A percentile compares a stretch with the other conserved stretches of the same genome.
These are phyloP conservation scores for Lasiosphaeris hirsuta DNA, from an alignment of 495 filamentous ascomycete genomes.

Conservation along the genomic window DNA sequence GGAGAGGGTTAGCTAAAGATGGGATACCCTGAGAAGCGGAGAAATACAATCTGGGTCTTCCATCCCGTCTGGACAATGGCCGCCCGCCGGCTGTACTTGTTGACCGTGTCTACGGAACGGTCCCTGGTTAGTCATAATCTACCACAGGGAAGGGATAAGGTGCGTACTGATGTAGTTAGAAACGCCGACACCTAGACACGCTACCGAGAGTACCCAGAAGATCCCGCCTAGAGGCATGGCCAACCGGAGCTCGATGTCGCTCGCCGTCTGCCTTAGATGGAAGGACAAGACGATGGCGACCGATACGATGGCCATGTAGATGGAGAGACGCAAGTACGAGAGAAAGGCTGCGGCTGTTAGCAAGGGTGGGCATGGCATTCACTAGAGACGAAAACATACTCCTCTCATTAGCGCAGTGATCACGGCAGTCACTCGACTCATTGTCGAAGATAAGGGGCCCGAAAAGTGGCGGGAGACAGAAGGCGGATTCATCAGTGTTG, in stretches of 20 bases:
- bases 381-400: conserved; percentile 44
- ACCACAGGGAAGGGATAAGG: background rate
- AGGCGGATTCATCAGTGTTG: conserved; percentile 25
- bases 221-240: conserved; percentile 79
- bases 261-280: conserved; percentile 74
- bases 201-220: conserved; percentile 80
- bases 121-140: background rate
- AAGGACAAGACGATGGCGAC: conserved; percentile 90
- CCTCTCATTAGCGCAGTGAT: conserved; percentile 75
- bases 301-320: conserved; percentile 87
- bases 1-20: background rate
- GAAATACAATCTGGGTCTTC: conserved; percentile 75
- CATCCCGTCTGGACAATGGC: conserved; percentile 91
- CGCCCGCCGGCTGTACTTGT: conserved; percentile 68
- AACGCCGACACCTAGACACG: conserved; percentile 71
- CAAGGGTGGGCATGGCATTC: background rate
- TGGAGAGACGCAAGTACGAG: conserved; percentile 85
- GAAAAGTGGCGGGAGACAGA: conserved; percentile 67
- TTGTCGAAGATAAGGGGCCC: conserved; percentile 89
- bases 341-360: conserved; percentile 59
- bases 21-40: background rate
- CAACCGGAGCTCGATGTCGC: conserved; percentile 65
- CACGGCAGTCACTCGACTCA: conserved; percentile 77
- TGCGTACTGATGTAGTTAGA: conserved; percentile 72
- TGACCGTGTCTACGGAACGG: conserved; percentile 59